Percentiles rank a stretch among this genome's conserved stretches.
phyloP scores from a whole-genome alignment of 2,329 filamentous ascomycete species.

The Pseudogymnoascus sp. region DNA sequence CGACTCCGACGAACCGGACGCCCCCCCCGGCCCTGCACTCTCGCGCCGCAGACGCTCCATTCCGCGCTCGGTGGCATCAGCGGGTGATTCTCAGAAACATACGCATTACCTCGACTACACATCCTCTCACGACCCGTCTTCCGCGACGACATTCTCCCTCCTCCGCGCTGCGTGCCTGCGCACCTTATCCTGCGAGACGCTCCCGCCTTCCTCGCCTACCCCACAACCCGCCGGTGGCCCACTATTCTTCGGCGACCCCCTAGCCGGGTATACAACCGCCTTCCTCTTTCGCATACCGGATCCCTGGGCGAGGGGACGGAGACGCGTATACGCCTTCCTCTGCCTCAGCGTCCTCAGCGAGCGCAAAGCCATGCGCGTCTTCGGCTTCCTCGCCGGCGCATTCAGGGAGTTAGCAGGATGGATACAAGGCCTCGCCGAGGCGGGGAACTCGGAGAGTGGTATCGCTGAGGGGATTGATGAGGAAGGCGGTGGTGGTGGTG shows the following conservation, averaged over 20 bases:
- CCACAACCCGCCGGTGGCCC: conserved; percentile 44
- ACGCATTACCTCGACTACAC: conserved; percentile 63
- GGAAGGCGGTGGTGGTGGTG: conserved; percentile 54
- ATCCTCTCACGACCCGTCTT: conserved; percentile 59
- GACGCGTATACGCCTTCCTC: conserved; percentile 63
- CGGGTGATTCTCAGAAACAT: conserved; percentile 45
- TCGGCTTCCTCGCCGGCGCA: conserved; percentile 54
- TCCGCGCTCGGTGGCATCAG: conserved; percentile 40
- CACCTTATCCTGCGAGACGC: conserved; percentile 60
- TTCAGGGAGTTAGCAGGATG: conserved; percentile 60
- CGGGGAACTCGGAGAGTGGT: conserved; percentile 52
- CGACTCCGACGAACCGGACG: conserved; percentile 20
- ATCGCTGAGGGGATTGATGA: conserved; percentile 47
- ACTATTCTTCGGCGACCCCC: conserved; percentile 62
- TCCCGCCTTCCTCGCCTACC: conserved; percentile 47
- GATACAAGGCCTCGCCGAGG: conserved; percentile 60
- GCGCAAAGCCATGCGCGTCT: conserved; percentile 59
- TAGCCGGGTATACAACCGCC: conserved; percentile 61
- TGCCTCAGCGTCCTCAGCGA: conserved; percentile 61
- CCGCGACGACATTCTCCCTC: conserved; percentile 58
- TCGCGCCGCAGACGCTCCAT: background rate
- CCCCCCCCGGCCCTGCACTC: background rate
- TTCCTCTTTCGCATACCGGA: conserved; percentile 67
- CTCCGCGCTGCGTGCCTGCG: conserved; percentile 61
- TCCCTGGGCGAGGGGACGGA: conserved; percentile 59